Evolutionary conservation across 2,329 filamentous ascomycete species (phyloP), one percentile per base, ranked within the genome.

Genomic region (Sporothrix phasma): DNA sequence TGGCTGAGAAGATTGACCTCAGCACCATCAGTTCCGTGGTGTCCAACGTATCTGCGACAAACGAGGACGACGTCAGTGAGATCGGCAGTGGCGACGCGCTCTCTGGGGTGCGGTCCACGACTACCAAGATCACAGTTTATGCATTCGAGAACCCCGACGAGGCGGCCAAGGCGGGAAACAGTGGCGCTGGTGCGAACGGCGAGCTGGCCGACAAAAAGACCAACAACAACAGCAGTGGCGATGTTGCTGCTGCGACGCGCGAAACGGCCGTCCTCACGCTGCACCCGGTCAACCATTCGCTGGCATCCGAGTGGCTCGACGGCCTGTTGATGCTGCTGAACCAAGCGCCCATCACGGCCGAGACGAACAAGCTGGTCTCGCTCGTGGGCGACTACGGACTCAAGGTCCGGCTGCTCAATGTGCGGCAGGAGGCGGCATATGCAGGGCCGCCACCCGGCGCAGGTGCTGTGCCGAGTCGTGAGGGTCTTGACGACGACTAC

Each of bases 251-350:
- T 41, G 34, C 61, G 13, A 62, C 51, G 8, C 59, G 53, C 53
- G 94, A 97, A 74, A 79, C 85, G 60, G 81, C 89, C 0, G 82
- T 97, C 24, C 80, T 99, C 62, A 90, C 88, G n/a, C 81, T 99
- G 61, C 87, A 91, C 74, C 92, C 93, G 5, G 79, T 86, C 65
- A 89, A 86, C 65, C 88, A 94, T 72, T 90, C 86, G 68, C 78
- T 94, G 56, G 94, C 94, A 10, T 95, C 92, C 0, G 94, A 99
- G 76, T 99, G 94, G 94, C 81, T 99, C 5, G 94, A 99, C 73
- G 94, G 94, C 0, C 78, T 99, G 68, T 81, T 97, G 64, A 96
- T 99, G 92, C 80, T 99, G 63, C 81, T 99, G 26, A 92, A 95
- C 72, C 94, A 99, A 75, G 86, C 92, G 65, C 94, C 94, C 22